Conservation (phyloP, 2,329 filamentous ascomycete genomes). For the Thyridium curvatum region DNA sequence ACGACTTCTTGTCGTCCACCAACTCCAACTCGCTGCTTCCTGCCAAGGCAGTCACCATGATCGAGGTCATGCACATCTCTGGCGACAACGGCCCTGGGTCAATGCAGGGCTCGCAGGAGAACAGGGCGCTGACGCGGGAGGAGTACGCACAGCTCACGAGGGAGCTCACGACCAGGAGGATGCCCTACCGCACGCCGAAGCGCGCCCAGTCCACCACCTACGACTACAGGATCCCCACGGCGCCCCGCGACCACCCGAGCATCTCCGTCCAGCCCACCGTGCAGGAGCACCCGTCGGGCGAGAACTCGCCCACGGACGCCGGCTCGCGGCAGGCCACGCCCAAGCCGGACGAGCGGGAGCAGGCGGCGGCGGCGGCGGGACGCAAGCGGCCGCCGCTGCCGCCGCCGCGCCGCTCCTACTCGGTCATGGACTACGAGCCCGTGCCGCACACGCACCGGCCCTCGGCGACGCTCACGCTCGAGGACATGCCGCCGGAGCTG, state of each 20-base stretch:
- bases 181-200: slow-evolving; percentile 29
- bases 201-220: slow-evolving; percentile 38
- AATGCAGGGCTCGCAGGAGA: slow-evolving; percentile 8
- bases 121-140: slow-evolving; percentile 26
- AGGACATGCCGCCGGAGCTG: slow-evolving; percentile 51
- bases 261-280: slow-evolving; percentile 5
- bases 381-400: slow-evolving; percentile 26
- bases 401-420: slow-evolving; percentile 50
- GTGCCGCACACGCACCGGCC: slow-evolving; percentile 42
- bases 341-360: background rate
- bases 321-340: slow-evolving; percentile 4
- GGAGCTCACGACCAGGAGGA: slow-evolving; percentile 27
- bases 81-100: slow-evolving; percentile 7
- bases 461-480: slow-evolving; percentile 37
- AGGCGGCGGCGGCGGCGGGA: too few relatives aligned
- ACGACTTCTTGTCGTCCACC: too few relatives aligned
- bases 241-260: slow-evolving; percentile 6
- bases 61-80: slow-evolving; percentile 21
- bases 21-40: background rate
- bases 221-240: slow-evolving; percentile 27
- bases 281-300: background rate
- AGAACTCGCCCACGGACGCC: slow-evolving; percentile 8
- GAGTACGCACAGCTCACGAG: slow-evolving; percentile 27
- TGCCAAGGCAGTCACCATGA: slow-evolving; percentile 17
- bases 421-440: slow-evolving; percentile 54